Evolutionary conservation across 2,329 filamentous ascomycete genomes (phyloP).

Genomic region (Fusarium papillatum): DNA sequence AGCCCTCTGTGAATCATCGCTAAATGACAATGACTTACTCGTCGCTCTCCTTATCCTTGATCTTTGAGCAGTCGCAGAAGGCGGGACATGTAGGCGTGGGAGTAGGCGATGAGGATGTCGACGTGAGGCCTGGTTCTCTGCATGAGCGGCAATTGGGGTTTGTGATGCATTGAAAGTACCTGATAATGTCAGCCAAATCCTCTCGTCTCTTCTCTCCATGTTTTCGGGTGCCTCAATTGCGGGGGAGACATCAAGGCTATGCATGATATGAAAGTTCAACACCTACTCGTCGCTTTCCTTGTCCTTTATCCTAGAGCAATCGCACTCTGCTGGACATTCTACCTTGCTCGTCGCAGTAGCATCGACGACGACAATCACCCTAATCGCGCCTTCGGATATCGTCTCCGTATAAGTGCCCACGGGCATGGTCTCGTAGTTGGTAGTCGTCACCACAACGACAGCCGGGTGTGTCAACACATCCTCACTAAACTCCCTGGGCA

Average conservation of each 20-base stretch:
- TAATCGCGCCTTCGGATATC: conserved; percentile 20
- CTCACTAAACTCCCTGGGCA: background rate
- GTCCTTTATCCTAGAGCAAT: conserved; percentile 44
- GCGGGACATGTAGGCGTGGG: conserved; percentile 11
- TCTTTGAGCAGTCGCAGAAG: conserved; percentile 40
- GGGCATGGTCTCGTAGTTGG: conserved; percentile 43
- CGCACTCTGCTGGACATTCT: conserved; percentile 37
- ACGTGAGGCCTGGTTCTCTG: conserved; percentile 28
- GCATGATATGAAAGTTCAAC: background rate
- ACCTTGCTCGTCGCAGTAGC: conserved; percentile 19
- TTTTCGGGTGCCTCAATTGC: background rate
- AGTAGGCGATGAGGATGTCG: conserved; percentile 6
- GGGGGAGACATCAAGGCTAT: background rate
- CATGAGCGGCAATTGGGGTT: conserved; percentile 43
- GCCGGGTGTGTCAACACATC: background rate
- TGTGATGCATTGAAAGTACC: conserved; percentile 47
- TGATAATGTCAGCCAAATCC: conserved; percentile 16
- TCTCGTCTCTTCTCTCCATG: background rate
- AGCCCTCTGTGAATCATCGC: background rate
- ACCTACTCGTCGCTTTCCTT: conserved; percentile 43
- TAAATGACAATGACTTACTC: conserved; percentile 35
- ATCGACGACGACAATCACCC: conserved; percentile 36
- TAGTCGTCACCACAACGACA: conserved; percentile 5
- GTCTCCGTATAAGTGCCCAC: conserved; percentile 43
- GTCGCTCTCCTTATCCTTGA: conserved; percentile 44